Base-by-base conservation (phyloP, 1,139 yeast genomes). In the Waltiozyma sp. region DNA sequence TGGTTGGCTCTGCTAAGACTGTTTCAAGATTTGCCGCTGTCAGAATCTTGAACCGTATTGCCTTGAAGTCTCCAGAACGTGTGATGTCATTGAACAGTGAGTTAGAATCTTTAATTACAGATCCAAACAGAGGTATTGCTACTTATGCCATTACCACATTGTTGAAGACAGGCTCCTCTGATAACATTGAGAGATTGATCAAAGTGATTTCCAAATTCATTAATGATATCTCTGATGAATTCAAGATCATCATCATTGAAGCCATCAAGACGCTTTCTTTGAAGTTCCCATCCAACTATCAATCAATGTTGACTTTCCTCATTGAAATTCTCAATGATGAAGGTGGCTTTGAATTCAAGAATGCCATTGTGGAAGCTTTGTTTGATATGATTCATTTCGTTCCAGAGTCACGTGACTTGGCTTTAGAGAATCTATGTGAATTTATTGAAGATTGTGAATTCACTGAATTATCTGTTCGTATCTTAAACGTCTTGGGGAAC, bases 401-500 rank as follows among this genome's bases (percentile, higher is more conserved):
- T 48, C 95, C 95, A 24, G 82, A 77, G 45, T 86, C 93, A n/a
- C 79, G 86, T 56, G 95, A 86, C 56, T 65, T 75, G 46, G 95
- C 95, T 28, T 71, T 91, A 57, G 87, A 85, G 67, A 84, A 83
- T 60, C 72, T 93, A 54, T 88, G 97, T 71, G 99, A 91, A 63
- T 88, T 88, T 59, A 93, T 91, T 55, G 99, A 93, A 66, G 99
- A 91, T 68, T 91, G 97, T 67, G 99, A 91, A 66, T 91, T 75
- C 66, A 85, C 96, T 36, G 96, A 88, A 64, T 77, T 91, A 48
- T 77, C 94, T 33, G 96, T 89, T 28, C 80, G 97, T 61, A 82
- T 91, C 49, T 73, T 91, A 62, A 95, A 88, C 64, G 68, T 89
- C 52, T 73, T 91, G 51, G 98, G 98, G 57, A 86, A 82, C 51